Conservation (phyloP, 2,329 filamentous ascomycete genomes). For the Diplodia scrobiculata region DNA sequence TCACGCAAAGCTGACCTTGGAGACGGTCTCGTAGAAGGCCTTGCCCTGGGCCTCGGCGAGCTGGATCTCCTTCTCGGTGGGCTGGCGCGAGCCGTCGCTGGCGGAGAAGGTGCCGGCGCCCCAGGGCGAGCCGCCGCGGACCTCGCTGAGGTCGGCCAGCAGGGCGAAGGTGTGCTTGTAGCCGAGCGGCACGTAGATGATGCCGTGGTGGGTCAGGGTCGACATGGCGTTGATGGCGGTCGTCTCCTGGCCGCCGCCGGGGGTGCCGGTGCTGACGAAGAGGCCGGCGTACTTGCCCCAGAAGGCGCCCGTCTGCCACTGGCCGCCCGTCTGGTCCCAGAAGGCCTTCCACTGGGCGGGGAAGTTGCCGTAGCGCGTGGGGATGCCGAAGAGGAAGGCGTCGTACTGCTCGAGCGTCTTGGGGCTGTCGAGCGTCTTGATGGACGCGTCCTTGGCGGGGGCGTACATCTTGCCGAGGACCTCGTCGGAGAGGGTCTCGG, state of each 20-base stretch:
- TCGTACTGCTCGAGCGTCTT: conserved; percentile 73
- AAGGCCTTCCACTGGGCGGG: conserved; percentile 92
- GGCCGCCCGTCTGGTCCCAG: conserved; percentile 86
- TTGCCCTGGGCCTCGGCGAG: conserved; percentile 82
- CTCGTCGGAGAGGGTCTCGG: conserved; percentile 83
- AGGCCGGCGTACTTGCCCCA: conserved; percentile 87
- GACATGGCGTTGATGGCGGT: conserved; percentile 80
- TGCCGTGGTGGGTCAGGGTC: conserved; percentile 88
- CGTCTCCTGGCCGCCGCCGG: conserved; percentile 89
- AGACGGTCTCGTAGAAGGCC: conserved; percentile 74
- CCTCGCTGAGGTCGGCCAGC: conserved; percentile 71
- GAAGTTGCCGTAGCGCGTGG: conserved; percentile 96
- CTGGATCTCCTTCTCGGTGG: conserved; percentile 71
- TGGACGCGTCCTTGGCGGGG: conserved; percentile 68
- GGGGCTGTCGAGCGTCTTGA: conserved; percentile 63
- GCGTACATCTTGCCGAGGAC: conserved; percentile 91
- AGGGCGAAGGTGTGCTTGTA: conserved; percentile 77
- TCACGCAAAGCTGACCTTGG: conserved; percentile 74
- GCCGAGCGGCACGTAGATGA: conserved; percentile 93
- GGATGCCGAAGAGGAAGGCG: conserved; percentile 88
- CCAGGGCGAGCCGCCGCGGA: conserved; percentile 87
- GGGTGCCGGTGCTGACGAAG: conserved; percentile 83
- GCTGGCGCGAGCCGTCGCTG: conserved; percentile 81
- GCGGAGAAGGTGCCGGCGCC: conserved; percentile 87
- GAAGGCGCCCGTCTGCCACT: conserved; percentile 77